Evolutionary conservation across 257 asterid genomes (phyloP), one percentile per base, ranked within the genome.

Genomic region (Solanum bulbocastanum): DNA sequence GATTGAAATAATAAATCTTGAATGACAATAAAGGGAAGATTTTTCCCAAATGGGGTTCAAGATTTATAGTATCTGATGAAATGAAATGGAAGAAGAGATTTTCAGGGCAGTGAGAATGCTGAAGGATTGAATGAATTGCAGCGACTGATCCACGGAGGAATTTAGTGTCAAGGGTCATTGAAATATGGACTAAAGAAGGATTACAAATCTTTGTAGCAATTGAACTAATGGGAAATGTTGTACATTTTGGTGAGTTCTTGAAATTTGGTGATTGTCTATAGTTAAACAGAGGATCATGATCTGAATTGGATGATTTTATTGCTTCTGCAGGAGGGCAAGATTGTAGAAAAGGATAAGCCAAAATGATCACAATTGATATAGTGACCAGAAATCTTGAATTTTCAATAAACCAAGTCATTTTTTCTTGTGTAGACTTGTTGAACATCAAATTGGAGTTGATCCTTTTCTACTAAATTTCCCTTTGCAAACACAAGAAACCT

Each of bases 111-210:
- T 83, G 85, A 2, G 94, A 84, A 83, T 94, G 92, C 86, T 85
- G 94, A 2, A 94, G 95, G 88, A 94, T 89, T 23, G 98, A 94
- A 88, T 93, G 92, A 10, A 94, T 90, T 6, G 95, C 95, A 25
- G 98, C 96, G 62, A 94, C 89, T 12, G 98, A 93, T 39, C 98
- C 98, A 0, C 98, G 93, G 4, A 94, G 90, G 58, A 92, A 94
- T 14, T 92, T 91, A 9, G 88, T 82, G 52, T 94, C 98, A 52
- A 94, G 96, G 10, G 98, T 94, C 86, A 94, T 94, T n/a, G 96
- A 95, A 2, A 94, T 91, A 87, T 94, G 96, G 52, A 94, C 89
- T 36, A 94, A 82, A 52, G 91, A 84, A 2, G 94, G 93, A 58
- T 92, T 92, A 83, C 93, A 93, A 37, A 91, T 88, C 15, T 81